Evolutionary conservation across 2,329 filamentous ascomycete species (phyloP), one percentile per base, ranked within the genome.

Genomic region (Amauroascus verrucosus): DNA sequence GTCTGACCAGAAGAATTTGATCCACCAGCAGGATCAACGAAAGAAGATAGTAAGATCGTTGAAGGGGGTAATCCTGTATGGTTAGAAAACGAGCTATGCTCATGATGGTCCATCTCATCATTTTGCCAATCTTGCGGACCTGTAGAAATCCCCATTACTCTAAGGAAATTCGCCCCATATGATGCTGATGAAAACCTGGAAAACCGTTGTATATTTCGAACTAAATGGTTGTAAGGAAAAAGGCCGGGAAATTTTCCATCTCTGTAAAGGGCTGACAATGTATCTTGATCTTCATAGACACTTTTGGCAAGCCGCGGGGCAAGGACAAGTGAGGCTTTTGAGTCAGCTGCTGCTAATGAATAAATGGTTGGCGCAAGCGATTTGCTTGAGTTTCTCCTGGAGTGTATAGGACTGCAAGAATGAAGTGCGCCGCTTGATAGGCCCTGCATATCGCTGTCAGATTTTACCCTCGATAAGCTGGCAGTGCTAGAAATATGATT

Each of bases 1-100:
- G 80, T 84, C 20, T 81, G 76, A 1, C 84, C 83, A 2, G 77
- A 77, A 0, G 79, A 75, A 60, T 85, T 83, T 1, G 81, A 78
- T 2, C 83, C 83, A 28, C 84, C 84, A 52, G 83, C 77, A 1
- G 81, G 76, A 61, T 88, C 84, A 38, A 85, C 79, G 61, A 85
- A 86, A 0, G 84, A 87, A 0, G 84, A 83, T 2, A 88, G 69
- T 1, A 88, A 63, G 61, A 79, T 69, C 20, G 73, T 72, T 8
- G 72, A 72, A 16, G 70, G 62, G 6, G 72, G 65, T 49, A 76
- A 57, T 43, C 75, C 65, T 26, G 72, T 70, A 57, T 75, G 65
- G 22, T 68, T 65, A 6, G 70, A 72, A 56, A 75, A 75, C 3
- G 71, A 73, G 53, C 63, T 67, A 52, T 75, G 73, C 46, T 74